A percentile compares a stretch with the other conserved stretches of the same genome.
phyloP scores from a whole-genome alignment of 306 rosid species.

The Medicago arabica region DNA sequence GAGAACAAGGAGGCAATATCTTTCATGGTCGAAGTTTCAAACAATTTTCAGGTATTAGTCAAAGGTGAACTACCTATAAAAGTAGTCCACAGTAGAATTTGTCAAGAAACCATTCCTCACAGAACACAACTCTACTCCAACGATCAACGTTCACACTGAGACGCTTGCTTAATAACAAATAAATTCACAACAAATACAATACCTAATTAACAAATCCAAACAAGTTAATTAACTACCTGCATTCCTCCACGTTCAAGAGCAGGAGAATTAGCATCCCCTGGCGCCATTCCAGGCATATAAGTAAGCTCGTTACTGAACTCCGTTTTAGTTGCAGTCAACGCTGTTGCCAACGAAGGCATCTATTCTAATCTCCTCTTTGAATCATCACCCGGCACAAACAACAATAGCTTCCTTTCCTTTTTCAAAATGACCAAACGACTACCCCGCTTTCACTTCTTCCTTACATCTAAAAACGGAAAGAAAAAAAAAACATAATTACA shows the following conservation, averaged over 20 bases:
- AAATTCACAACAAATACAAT: neutral
- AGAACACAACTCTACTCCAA: neutral
- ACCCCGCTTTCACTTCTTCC: slow-evolving; percentile 65
- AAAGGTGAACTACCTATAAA: neutral
- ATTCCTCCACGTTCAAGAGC: slow-evolving; percentile 80
- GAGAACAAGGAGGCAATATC: too few species aligned
- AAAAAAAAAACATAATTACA: neutral
- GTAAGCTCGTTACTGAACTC: slow-evolving; percentile 75
- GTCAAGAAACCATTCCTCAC: neutral
- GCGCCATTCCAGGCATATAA: slow-evolving; percentile 77
- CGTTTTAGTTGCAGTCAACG: slow-evolving; percentile 73
- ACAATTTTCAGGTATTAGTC: neutral
- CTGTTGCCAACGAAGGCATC: slow-evolving; percentile 95
- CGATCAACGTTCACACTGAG: neutral
- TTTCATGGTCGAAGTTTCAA: too few species aligned
- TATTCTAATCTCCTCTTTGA: slow-evolving; percentile 69
- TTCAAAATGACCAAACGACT: slow-evolving; percentile 63
- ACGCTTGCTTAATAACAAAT: neutral
- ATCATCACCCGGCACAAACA: slow-evolving; percentile 69
- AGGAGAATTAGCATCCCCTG: slow-evolving; percentile 69
- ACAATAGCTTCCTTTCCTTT: slow-evolving; percentile 69
- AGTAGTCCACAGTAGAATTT: too few species aligned
- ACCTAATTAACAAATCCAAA: neutral
- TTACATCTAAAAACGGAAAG: slow-evolving; percentile 48
- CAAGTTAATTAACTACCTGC: slow-evolving; percentile 62